These are phyloP conservation scores for Ceratobasidium sp. DNA, from an alignment of 1,284 basidiomycete genomes.

Conservation along the genomic window DNA sequence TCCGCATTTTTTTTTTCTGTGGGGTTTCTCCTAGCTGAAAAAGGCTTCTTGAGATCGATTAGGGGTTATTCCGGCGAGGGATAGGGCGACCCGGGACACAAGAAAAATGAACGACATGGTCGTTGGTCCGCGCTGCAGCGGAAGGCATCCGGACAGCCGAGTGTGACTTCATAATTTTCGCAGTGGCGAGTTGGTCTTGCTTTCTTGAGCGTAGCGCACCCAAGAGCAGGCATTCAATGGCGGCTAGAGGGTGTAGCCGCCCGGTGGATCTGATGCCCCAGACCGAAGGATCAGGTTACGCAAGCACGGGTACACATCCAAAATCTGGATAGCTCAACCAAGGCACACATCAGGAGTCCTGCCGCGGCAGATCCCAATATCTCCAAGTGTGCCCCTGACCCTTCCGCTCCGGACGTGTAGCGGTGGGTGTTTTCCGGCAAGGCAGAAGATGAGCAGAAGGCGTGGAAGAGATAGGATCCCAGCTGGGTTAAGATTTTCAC, in stretches of 20 bases:
- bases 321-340: background rate
- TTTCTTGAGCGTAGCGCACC: too few relatives aligned
- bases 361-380: constrained; percentile 19
- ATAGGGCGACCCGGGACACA: background rate
- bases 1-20: background rate
- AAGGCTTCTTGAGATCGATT: background rate
- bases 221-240: background rate
- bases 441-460: background rate
- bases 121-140: background rate
- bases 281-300: background rate
- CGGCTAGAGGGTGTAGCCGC: background rate
- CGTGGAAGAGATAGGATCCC: background rate
- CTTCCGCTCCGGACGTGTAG: constrained; percentile 1
- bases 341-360: constrained; percentile 17
- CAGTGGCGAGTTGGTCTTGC: too few relatives aligned
- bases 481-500: background rate
- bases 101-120: background rate
- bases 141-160: too few relatives aligned
- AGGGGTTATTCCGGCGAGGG: background rate
- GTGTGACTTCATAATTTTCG: too few relatives aligned
- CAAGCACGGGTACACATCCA: constrained; percentile 13
- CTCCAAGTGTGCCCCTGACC: constrained; percentile 1
- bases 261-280: background rate
- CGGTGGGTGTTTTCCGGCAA: constrained; percentile 10
- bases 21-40: background rate